Conservation (phyloP, 306 rosid genomes). For the Cajanus cajan region DNA sequence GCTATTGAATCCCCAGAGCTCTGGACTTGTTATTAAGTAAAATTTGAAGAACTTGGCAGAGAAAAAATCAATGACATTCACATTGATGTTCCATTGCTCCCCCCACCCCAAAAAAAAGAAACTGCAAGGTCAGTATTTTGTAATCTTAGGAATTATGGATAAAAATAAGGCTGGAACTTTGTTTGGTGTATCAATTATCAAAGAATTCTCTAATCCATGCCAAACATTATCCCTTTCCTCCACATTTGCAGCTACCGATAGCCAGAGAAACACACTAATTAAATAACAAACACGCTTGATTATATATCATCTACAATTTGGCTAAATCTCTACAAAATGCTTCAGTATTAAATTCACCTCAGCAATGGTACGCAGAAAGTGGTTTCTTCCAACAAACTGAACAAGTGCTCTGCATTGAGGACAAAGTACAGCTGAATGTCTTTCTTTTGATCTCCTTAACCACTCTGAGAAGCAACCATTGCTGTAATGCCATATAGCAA, state of each 20-base stretch:
- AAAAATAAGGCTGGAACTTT: neutral
- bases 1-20: neutral
- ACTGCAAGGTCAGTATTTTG: neutral
- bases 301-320: conserved; percentile 8
- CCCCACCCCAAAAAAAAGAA: neutral
- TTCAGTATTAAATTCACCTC: conserved; percentile 47
- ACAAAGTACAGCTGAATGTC: conserved; percentile 68
- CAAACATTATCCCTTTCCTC: neutral
- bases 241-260: neutral
- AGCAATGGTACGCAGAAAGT: conserved; percentile 66
- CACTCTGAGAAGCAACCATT: conserved; percentile 98
- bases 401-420: conserved; percentile 93
- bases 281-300: neutral
- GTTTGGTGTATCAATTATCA: neutral
- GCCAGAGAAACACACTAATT: neutral
- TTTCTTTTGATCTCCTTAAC: conserved; percentile 76
- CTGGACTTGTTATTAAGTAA: neutral
- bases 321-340: conserved; percentile 10
- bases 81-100: neutral
- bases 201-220: neutral
- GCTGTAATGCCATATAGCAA: conserved; percentile 47
- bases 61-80: neutral
- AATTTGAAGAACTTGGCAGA: neutral
- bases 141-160: conserved; percentile 9
- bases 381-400: conserved; percentile 88